A percentile compares a stretch with the other conserved stretches of the same genome.
Conservation (phyloP, 176 grass and related monocot species). For the Raddia guianensis region DNA sequence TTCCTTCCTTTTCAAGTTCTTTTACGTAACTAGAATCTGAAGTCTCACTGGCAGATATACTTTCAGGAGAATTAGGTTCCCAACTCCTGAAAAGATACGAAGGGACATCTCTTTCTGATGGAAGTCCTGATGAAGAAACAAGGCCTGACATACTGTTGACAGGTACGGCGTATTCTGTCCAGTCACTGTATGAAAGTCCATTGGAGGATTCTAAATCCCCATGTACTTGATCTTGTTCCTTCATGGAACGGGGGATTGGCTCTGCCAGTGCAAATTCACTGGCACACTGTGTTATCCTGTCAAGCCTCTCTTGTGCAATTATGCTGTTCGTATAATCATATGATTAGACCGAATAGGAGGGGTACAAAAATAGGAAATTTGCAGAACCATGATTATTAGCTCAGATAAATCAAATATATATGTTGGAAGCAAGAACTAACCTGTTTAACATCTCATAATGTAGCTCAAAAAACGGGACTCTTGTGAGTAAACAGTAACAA, state of each 20-base stretch:
- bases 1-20: slow-evolving; percentile 79
- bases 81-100: slow-evolving; percentile 63
- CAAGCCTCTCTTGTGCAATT: slow-evolving; percentile 97
- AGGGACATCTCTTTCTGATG: slow-evolving; percentile 57
- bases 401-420: slow-evolving; percentile 27
- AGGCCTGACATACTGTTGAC: slow-evolving; percentile 76
- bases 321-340: slow-evolving; percentile 66
- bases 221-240: slow-evolving; percentile 50
- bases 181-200: slow-evolving; percentile 55
- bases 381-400: background rate
- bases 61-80: slow-evolving; percentile 82
- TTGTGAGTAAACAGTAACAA: slow-evolving; percentile 97
- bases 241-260: slow-evolving; percentile 60
- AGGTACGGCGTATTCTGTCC: slow-evolving; percentile 82
- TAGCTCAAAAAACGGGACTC: slow-evolving; percentile 94
- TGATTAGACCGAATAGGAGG: slow-evolving; percentile 18
- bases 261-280: slow-evolving; percentile 76
- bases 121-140: slow-evolving; percentile 69
- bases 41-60: slow-evolving; percentile 72
- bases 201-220: slow-evolving; percentile 56
- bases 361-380: slow-evolving; percentile 1
- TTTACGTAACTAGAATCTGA: slow-evolving; percentile 76
- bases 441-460: slow-evolving; percentile 99
- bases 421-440: slow-evolving; percentile 44
- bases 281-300: slow-evolving; percentile 88